phyloP scores from a whole-genome alignment of 495 filamentous ascomycete genomes.

The Trichoderma reesei region DNA sequence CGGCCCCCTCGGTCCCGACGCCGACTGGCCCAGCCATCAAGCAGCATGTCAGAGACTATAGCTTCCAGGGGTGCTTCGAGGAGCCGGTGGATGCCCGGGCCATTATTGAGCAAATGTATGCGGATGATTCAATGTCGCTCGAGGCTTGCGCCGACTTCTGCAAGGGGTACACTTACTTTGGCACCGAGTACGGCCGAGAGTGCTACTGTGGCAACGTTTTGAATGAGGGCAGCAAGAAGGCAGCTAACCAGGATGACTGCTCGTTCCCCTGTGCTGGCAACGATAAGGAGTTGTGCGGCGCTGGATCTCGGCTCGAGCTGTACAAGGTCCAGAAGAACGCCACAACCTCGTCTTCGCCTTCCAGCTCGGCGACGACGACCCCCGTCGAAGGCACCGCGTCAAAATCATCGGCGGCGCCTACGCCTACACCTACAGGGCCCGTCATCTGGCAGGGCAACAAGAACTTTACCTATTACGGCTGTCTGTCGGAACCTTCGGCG shows the following conservation, averaged over 20 bases:
- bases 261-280: constrained; percentile 23
- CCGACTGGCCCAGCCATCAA: constrained; percentile 14
- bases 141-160: constrained; percentile 26
- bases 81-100: constrained; percentile 21
- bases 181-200: constrained; percentile 26
- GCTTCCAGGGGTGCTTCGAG: constrained; percentile 18
- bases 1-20: constrained; percentile 10
- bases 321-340: constrained; percentile 15
- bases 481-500: constrained; percentile 18
- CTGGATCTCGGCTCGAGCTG: constrained; percentile 21
- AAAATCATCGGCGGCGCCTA: constrained; percentile 14
- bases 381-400: too few species aligned
- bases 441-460: constrained; percentile 17
- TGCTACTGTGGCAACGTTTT: constrained; percentile 30
- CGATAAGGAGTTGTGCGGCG: constrained; percentile 17
- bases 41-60: constrained; percentile 11
- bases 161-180: constrained; percentile 22
- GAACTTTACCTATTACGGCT: constrained; percentile 23
- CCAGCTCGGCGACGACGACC: neutral
- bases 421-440: constrained; percentile 12
- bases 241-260: constrained; percentile 20
- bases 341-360: neutral
- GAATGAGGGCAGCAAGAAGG: constrained; percentile 14
- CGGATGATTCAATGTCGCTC: constrained; percentile 21
- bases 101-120: constrained; percentile 14